phyloP scores from a whole-genome alignment of 495 filamentous ascomycete genomes.

The Letharia lupina region DNA sequence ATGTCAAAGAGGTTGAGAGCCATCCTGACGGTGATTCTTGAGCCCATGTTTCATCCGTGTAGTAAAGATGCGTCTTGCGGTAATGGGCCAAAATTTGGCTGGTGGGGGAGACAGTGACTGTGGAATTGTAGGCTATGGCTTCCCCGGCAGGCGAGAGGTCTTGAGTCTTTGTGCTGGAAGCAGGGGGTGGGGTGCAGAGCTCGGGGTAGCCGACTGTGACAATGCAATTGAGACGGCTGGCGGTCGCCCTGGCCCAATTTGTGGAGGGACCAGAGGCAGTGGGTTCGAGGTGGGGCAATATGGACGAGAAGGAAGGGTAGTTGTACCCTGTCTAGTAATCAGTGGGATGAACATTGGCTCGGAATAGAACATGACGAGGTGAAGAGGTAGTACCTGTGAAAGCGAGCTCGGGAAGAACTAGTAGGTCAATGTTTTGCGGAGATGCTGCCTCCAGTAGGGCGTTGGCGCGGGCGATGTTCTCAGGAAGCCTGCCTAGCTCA shows the following conservation, averaged over 20 bases:
- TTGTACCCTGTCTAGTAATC: conserved; percentile 59
- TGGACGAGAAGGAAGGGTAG: conserved; percentile 68
- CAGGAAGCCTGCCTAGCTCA: conserved; percentile 35
- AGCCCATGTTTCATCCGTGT: conserved; percentile 89
- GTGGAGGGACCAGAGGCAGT: conserved; percentile 64
- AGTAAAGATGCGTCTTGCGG: conserved; percentile 83
- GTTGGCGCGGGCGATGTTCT: conserved; percentile 23
- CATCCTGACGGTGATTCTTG: conserved; percentile 59
- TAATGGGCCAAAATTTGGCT: conserved; percentile 75
- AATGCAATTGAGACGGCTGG: conserved; percentile 61
- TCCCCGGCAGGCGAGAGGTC: conserved; percentile 24
- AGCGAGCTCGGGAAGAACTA: conserved; percentile 82
- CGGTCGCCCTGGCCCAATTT: conserved; percentile 69
- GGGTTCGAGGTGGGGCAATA: conserved; percentile 74
- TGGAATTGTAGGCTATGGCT: conserved; percentile 66
- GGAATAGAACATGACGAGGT: background rate
- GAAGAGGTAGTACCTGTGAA: conserved; percentile 51
- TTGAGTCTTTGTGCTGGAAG: conserved; percentile 22
- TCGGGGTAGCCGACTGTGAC: conserved; percentile 93
- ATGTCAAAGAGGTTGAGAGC: conserved; percentile 25
- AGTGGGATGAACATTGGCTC: background rate
- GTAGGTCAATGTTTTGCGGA: conserved; percentile 40
- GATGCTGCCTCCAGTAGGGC: conserved; percentile 42
- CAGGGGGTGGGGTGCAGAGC: conserved; percentile 39
- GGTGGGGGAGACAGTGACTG: conserved; percentile 62